Conservation (phyloP, 352 stramenopile species). For the Achlya hypogyna region DNA sequence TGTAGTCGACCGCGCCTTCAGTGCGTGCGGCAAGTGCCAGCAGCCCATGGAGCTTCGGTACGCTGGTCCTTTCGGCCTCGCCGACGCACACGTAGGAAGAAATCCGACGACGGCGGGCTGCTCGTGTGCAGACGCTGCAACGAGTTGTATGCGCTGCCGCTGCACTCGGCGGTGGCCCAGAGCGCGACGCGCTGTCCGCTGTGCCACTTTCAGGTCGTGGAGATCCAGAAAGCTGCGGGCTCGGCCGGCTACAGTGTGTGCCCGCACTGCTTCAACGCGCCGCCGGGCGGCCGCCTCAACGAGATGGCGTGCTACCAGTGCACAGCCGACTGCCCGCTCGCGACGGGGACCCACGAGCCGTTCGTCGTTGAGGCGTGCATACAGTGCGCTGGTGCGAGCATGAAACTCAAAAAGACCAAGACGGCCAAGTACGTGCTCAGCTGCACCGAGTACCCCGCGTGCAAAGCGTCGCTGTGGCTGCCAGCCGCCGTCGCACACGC, state of each 20-base stretch:
- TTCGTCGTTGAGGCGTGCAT: constrained; percentile 13
- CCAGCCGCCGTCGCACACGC: neutral
- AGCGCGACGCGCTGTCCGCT: constrained; percentile 22
- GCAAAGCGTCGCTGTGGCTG: constrained; percentile 14
- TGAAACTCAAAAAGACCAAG: constrained; percentile 18
- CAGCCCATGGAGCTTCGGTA: constrained; percentile 22
- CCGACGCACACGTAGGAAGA: constrained; percentile 3
- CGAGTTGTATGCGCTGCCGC: constrained; percentile 20
- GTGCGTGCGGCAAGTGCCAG: constrained; percentile 23
- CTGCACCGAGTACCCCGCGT: constrained; percentile 9
- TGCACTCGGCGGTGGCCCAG: constrained; percentile 11
- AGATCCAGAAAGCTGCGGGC: constrained; percentile 11
- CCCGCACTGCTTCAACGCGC: constrained; percentile 28
- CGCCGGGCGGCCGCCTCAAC: constrained; percentile 12
- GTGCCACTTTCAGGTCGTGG: constrained; percentile 27
- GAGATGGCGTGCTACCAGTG: constrained; percentile 23
- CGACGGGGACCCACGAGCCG: neutral
- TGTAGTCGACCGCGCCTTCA: constrained; percentile 34
- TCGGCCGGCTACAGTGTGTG: constrained; percentile 22
- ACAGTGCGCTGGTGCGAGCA: neutral
- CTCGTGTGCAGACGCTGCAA: constrained; percentile 24
- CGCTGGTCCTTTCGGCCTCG: neutral
- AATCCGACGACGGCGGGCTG: constrained; percentile 5
- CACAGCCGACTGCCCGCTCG: constrained; percentile 17
- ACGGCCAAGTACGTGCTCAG: constrained; percentile 11